Base-by-base conservation (phyloP, 805 yeast species). In the Lachancea nothofagi region DNA sequence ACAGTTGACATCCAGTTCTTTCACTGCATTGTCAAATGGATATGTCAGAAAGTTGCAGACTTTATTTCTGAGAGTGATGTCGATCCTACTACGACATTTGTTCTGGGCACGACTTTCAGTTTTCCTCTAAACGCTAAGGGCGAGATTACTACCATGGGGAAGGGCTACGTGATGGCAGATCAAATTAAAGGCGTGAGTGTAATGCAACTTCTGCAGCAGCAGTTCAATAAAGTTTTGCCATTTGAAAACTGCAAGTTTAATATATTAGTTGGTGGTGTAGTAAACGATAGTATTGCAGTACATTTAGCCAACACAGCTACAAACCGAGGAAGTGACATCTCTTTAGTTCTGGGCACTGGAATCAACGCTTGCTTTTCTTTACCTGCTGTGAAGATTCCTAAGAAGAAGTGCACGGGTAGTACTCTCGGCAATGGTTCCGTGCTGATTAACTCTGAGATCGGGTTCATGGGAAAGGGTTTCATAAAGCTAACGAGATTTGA, bases 341-440 rank as follows among this genome's bases (percentile, higher is more conserved):
- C 83, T 0, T 47, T 81, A 47, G 83, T 81, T 3, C 57, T 80
- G 36, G 88, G 89, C 1, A 81, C 89, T 2, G 89, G 89, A 1
- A 57, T 76, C 38, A 81, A 81, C 49, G 56, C 75, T 25, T 75
- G 59, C 64, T 75, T 61, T 49, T 57, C 54, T 22, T 20, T 57
- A n/a, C 52, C 55, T 14, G 40, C 33, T 5, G 24, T 34, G 3
- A 8, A 19, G 10, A 29, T 55, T 29, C 59, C 60, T 1, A 24
- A 26, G 5, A 38, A 34, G 7, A 55, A 51, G 33, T 37, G 33
- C 22, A 13, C 29, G 13, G 30, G 21, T 3, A 12, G 14, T 8
- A 15, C n/a, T 2, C 8, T 25, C 4, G 12, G 17, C 9, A 8
- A 23, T 17, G 33, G 30, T 26, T 40, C 44, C 7, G 42, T 47